A percentile compares a stretch with the other conserved stretches of the same genome.
phyloP scores from a whole-genome alignment of 202 grass and related monocot species.

The Saccharum hybrid region DNA sequence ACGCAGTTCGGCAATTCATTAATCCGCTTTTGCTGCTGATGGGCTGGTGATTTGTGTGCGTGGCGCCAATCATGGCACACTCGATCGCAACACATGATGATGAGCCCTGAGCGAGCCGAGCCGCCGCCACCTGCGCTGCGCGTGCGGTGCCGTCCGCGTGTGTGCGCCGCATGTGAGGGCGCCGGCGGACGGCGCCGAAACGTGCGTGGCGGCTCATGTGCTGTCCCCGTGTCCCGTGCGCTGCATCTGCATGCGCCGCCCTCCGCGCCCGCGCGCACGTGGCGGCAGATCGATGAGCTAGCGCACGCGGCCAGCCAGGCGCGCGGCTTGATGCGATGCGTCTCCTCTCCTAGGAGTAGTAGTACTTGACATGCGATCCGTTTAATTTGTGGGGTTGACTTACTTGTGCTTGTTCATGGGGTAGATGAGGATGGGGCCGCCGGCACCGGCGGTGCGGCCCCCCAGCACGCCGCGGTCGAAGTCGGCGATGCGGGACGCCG shows the following conservation, averaged over 20 bases:
- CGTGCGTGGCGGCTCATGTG: slow-evolving; percentile 30
- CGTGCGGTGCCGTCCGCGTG: slow-evolving; percentile 16
- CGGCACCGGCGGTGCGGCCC: slow-evolving; percentile 71
- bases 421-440: slow-evolving; percentile 94
- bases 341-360: no score
- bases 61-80: slow-evolving; percentile 38
- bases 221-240: no score
- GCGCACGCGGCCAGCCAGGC: neutral
- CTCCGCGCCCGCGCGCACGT: no score
- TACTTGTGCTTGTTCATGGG: slow-evolving; percentile 93
- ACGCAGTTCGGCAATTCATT: neutral
- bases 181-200: slow-evolving; percentile 22
- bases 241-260: no score
- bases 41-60: neutral
- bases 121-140: slow-evolving; percentile 40
- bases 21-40: neutral
- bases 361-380: neutral
- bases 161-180: slow-evolving; percentile 6
- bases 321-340: no score
- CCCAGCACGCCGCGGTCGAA: slow-evolving; percentile 85
- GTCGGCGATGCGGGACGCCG: slow-evolving; percentile 82
- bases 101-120: neutral
- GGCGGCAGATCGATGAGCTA: neutral
- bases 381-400: neutral
- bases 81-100: neutral